Conservation (phyloP, 257 asterid genomes). For the Pogostemon cablin region DNA sequence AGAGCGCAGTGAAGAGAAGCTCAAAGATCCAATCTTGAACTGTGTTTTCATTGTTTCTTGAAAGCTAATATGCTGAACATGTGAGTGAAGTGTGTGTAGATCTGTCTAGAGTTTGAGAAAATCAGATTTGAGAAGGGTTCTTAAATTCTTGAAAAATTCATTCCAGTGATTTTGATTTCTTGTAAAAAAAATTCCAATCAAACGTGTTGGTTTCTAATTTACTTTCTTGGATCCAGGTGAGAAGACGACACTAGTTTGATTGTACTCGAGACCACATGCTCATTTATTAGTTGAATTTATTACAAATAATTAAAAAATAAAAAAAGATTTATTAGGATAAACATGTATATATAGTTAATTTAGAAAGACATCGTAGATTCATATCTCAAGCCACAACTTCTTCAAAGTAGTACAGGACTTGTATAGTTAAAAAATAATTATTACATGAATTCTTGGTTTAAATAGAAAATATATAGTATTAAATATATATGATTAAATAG, state of each 20-base stretch:
- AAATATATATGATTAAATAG: too few relatives aligned
- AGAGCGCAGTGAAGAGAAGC: constrained; percentile 21
- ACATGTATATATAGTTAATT: too few relatives aligned
- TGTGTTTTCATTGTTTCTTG: constrained; percentile 21
- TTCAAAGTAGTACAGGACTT: too few relatives aligned
- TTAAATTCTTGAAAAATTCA: constrained; percentile 19
- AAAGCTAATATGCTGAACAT: neutral
- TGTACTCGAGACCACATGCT: neutral
- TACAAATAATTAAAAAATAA: too few relatives aligned
- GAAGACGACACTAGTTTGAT: neutral
- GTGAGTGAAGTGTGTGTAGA: constrained; percentile 21
- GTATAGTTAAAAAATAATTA: too few relatives aligned
- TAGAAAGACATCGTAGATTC: too few relatives aligned
- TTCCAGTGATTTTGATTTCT: constrained; percentile 8
- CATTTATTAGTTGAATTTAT: too few relatives aligned
- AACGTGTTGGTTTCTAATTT: constrained; percentile 6
- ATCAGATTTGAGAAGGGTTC: neutral
- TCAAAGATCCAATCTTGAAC: constrained; percentile 39
- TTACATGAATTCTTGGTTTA: too few relatives aligned
- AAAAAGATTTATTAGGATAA: too few relatives aligned
- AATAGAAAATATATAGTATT: too few relatives aligned
- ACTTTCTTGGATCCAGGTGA: constrained; percentile 22
- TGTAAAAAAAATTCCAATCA: neutral
- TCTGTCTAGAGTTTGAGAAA: constrained; percentile 20
- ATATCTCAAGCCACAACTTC: too few relatives aligned